These are phyloP conservation scores for Urochloa ruziziensis DNA, from an alignment of 176 grass and related monocot genomes.

Conservation along the genomic window DNA sequence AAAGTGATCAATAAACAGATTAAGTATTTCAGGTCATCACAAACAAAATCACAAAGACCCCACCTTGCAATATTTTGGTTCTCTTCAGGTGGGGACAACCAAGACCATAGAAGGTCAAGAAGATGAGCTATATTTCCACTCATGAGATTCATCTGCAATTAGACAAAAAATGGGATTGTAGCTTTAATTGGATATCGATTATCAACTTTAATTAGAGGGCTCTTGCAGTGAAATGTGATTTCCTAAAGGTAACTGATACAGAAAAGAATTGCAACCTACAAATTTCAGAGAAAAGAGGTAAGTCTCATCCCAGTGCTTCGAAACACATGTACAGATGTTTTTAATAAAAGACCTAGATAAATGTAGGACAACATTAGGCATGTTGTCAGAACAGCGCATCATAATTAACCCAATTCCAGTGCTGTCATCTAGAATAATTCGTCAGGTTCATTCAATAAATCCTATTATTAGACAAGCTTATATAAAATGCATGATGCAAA, in stretches of 20 bases:
- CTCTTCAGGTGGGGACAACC: slow-evolving; percentile 76
- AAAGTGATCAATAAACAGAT: slow-evolving; percentile 8
- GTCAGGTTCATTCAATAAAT: slow-evolving; percentile 1
- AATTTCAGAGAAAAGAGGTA: not conserved
- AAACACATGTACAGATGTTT: not conserved
- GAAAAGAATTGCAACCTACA: not conserved
- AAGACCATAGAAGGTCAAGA: slow-evolving; percentile 91
- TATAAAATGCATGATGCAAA: slow-evolving; percentile 3
- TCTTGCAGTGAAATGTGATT: not conserved
- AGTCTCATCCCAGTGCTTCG: not conserved
- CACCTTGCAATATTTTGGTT: slow-evolving; percentile 64
- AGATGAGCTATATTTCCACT: slow-evolving; percentile 76
- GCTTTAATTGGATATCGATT: not conserved
- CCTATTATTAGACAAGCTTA: not conserved
- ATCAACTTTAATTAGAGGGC: not conserved
- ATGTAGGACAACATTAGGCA: slow-evolving; percentile 7
- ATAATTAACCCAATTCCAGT: not conserved
- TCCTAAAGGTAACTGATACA: not conserved
- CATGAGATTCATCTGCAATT: slow-evolving; percentile 88
- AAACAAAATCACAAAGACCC: slow-evolving; percentile 2
- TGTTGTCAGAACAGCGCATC: not conserved
- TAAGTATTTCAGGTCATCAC: not conserved
- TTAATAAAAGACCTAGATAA: not conserved
- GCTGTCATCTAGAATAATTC: not conserved
- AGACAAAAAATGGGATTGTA: not conserved